Percentiles rank a stretch among this genome's conserved stretches.
Evolutionary conservation across 345 rosid species (phyloP).

Genomic region (Melaleuca quinquenervia): DNA sequence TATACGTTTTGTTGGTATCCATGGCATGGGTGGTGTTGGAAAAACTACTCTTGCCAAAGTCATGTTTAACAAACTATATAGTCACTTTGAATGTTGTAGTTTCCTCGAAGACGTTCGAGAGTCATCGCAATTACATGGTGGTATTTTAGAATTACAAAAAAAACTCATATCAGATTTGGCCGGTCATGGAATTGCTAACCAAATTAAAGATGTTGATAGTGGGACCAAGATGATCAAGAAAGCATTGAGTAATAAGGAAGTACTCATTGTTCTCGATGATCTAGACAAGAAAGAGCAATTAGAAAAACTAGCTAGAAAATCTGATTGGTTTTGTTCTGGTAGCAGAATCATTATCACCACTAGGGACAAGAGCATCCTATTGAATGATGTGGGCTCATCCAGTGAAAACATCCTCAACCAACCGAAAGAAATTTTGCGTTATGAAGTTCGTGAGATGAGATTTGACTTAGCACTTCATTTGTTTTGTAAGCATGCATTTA

Average conservation of each 20-base stretch:
- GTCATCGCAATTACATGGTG: neutral
- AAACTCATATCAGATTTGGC: neutral
- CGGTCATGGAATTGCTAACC: neutral
- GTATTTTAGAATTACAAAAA: neutral
- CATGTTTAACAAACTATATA: neutral
- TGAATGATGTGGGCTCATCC: neutral
- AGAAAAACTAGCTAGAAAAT: neutral
- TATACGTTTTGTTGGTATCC: neutral
- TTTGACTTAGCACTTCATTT: neutral
- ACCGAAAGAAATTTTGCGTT: accelerated
- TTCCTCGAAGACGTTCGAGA: neutral
- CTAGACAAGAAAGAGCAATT: neutral
- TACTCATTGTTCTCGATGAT: neutral
- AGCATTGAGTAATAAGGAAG: neutral
- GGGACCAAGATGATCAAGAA: neutral
- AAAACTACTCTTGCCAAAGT: neutral
- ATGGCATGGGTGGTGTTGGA: neutral
- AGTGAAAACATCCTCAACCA: neutral
- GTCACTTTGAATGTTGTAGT: neutral
- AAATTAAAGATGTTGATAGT: neutral
- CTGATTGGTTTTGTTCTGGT: neutral
- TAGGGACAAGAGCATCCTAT: neutral
- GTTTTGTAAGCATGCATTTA: neutral
- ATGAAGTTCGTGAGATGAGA: neutral
- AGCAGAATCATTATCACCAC: neutral